Evolutionary conservation across 1,139 yeast genomes (phyloP), one percentile per base, ranked within the genome.

Genomic region (Taphrina deformans): DNA sequence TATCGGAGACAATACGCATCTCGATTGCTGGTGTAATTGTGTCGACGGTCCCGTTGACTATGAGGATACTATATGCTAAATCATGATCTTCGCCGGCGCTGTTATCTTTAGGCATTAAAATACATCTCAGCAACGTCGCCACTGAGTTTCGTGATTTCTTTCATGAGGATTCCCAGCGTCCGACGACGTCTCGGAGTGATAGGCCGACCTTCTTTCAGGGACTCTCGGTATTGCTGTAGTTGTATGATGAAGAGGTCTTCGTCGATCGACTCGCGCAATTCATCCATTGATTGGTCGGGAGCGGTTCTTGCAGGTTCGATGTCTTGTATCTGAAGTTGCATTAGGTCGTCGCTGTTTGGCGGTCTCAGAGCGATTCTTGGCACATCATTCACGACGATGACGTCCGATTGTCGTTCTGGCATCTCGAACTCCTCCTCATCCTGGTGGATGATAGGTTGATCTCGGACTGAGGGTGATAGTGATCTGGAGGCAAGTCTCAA

Each of bases 171-270:
- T 6, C 63, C 51, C 5, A 59, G 51, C 40, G 33, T 59, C 27
- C 40, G 44, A 12, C 56, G 51, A 12, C 50, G 48, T 23, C 29
- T 35, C 6, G 55, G 40, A 12, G 48, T 35, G 40, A 50, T 40
- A 9, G 46, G 50, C 6, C 55, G 48, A 40, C 35, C 50, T 23
- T 48, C 51, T 23, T 53, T 35, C 41, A 59, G 23, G 21, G 63
- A 59, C 26, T 24, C 24, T 21, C 63, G 48, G 45, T 59, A 59
- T 12, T 59, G 63, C 33, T 59, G 56, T 21, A 59, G 44, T 40
- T 59, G 63, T 14, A 48, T n/a, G 50, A 59, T 23, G 50, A 59
- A 59, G 38, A 59, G 55, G 23, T 59, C 63, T 12, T 59, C 63
- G 26, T 59, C 63, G 6, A 31, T 40, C 38, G 33, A 12, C 50